Base-by-base conservation (phyloP, 2,329 filamentous ascomycete species). In the Fusarium odoratissimum region DNA sequence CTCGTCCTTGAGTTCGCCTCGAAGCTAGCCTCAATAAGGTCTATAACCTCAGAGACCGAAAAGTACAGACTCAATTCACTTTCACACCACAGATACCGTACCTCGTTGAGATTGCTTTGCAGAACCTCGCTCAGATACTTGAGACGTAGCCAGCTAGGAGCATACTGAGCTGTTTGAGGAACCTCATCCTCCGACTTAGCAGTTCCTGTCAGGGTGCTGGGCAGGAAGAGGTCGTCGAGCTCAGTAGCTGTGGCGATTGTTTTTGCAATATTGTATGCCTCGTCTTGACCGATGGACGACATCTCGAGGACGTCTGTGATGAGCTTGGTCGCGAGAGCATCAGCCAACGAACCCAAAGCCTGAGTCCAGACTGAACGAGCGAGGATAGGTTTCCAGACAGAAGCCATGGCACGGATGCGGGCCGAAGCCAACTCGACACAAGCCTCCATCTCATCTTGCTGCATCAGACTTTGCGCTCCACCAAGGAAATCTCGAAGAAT, bases 11-110 rank as follows among this genome's bases (percentile, higher is more conserved):
- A 78, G 78, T 91, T 92, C 75, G 89, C 87, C 80, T 91, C 90
- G 75, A 92, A 92, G 78, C 90, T 91, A 25, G 90, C 84, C 56
- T 86, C 84, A 49, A 92, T 88, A 74, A 92, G 78, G 69, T 92
- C 90, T 38, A 91, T 80, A 19, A 91, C 88, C 81, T 92, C 90
- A 8, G 86, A 86, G 12, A 83, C 85, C 1, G 87, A 84, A 74
- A 91, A 92, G 78, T 91, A 90, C 41, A 91, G 78, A 70, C 89
- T 91, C 45, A 92, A 82, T 78, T 91, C 90, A 79, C 89, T 90
- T 70, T 92, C 90, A 75, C 88, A 85, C 90, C 90, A 92, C 41
- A 92, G 79, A 70, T 84, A 91, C 64, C 84, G 85, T 62, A 92
- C 87, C 69, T 92, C 90, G 69, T 87, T 87, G 59, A 92, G 82